Percentiles rank a stretch among this genome's conserved stretches.
Conservation (phyloP, 768 basidiomycete genomes). For the Lactarius hatsudake region DNA sequence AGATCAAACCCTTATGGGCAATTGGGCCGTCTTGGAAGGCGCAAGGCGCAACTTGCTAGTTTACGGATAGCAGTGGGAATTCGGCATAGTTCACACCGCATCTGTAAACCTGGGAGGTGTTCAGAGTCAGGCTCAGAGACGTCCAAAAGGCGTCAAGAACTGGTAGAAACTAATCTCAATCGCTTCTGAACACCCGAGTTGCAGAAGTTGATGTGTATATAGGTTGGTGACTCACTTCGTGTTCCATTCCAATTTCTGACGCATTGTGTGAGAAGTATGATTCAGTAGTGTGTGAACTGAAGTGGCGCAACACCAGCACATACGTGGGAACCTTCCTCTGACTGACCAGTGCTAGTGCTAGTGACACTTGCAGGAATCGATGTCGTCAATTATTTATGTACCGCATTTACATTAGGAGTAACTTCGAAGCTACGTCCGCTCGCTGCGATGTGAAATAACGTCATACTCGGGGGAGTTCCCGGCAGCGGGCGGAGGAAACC, state of each 20-base stretch:
- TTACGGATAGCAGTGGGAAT: not conserved
- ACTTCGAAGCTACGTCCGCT: conserved; percentile 24
- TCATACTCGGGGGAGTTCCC: not conserved
- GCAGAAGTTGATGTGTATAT: not conserved
- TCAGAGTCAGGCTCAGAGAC: no score
- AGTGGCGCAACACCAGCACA: not conserved
- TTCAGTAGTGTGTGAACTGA: not conserved
- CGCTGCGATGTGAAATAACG: conserved; percentile 17
- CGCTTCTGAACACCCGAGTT: no score
- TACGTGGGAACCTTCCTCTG: not conserved
- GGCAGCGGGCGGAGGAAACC: not conserved
- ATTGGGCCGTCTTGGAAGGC: not conserved
- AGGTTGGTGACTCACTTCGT: not conserved
- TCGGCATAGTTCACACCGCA: not conserved
- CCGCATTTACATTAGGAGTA: not conserved
- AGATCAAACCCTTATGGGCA: no score
- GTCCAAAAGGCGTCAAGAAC: no score
- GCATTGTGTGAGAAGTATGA: not conserved
- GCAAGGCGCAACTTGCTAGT: not conserved
- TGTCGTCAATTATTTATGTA: not conserved
- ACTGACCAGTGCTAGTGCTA: not conserved
- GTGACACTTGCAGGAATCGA: not conserved
- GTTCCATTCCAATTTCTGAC: not conserved
- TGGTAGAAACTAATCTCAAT: no score
- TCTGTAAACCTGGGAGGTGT: no score